These are phyloP conservation scores for Nicotiana attenuata DNA, from an alignment of 257 asterid genomes.

Conservation along the genomic window DNA sequence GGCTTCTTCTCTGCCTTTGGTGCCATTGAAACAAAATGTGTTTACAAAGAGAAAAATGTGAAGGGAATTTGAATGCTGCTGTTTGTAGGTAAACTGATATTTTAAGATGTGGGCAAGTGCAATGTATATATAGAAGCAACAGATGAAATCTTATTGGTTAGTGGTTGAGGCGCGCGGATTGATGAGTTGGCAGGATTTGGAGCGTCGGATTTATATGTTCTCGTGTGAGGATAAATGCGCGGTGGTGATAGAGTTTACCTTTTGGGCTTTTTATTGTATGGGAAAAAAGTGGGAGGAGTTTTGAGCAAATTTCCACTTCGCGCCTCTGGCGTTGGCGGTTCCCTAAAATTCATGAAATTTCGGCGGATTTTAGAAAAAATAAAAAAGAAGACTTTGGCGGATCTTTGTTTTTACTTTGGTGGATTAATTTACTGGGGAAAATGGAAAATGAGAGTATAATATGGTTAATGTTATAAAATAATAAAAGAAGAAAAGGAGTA, in stretches of 20 bases:
- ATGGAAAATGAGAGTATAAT: too few species aligned
- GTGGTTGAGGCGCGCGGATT: constrained; percentile 7
- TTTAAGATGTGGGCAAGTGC: neutral
- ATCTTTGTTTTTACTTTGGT: too few species aligned
- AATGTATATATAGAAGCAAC: constrained; percentile 4
- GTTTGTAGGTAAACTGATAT: neutral
- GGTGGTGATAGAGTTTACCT: neutral
- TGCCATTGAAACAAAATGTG: constrained; percentile 31
- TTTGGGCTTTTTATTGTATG: neutral
- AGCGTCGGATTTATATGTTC: constrained; percentile 13
- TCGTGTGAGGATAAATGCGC: neutral
- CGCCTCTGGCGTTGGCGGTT: constrained; percentile 12
- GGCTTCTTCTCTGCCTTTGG: constrained; percentile 41
- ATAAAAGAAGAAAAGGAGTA: too few species aligned
- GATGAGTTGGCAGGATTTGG: constrained; percentile 6
- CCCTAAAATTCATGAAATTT: neutral
- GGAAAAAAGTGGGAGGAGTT: neutral
- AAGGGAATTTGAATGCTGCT: neutral
- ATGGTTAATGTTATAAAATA: too few species aligned
- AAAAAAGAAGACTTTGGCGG: neutral
- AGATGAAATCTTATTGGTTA: constrained; percentile 16
- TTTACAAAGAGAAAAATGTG: neutral
- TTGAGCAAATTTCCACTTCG: constrained; percentile 2
- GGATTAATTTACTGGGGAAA: too few species aligned
- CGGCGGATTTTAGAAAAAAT: neutral